phyloP scores from a whole-genome alignment of 179 eudicot genomes.

The Actinidia chinensis region DNA sequence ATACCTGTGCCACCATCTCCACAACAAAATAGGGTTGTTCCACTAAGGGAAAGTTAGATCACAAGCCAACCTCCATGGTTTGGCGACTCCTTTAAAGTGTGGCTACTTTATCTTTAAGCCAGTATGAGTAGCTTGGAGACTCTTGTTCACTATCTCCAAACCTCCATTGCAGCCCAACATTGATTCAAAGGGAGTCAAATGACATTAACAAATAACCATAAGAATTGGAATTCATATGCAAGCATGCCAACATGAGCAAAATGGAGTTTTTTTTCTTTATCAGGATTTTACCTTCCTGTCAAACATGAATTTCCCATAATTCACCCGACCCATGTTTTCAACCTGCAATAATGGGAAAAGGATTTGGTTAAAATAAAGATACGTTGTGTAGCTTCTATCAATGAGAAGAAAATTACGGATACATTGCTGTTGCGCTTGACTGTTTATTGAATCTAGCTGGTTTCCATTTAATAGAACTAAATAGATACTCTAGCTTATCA shows the following conservation, averaged over 20 bases:
- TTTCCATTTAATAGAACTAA: neutral
- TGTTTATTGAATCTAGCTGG: neutral
- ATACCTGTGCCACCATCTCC: too few relatives aligned
- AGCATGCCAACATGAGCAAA: too few relatives aligned
- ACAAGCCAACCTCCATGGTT: too few relatives aligned
- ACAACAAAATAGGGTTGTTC: too few relatives aligned
- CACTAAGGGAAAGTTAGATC: too few relatives aligned
- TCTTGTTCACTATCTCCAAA: too few relatives aligned
- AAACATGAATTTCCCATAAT: slow-evolving; percentile 72
- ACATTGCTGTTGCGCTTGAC: neutral
- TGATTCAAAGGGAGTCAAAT: neutral
- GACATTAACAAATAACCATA: neutral
- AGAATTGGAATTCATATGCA: neutral
- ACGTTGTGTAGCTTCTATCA: neutral
- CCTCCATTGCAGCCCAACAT: neutral
- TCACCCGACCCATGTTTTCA: slow-evolving; percentile 94
- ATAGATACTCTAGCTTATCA: neutral
- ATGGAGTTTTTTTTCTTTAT: too few relatives aligned
- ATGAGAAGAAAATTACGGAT: slow-evolving; percentile 6
- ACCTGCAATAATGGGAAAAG: slow-evolving; percentile 47
- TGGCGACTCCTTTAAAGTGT: too few relatives aligned
- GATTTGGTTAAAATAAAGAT: neutral
- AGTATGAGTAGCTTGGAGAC: too few relatives aligned
- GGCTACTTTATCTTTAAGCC: too few relatives aligned
- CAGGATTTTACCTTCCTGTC: slow-evolving; percentile 71